Evolutionary conservation across 441 rosid species (phyloP).

Genomic region (Theobroma grandiflorum): DNA sequence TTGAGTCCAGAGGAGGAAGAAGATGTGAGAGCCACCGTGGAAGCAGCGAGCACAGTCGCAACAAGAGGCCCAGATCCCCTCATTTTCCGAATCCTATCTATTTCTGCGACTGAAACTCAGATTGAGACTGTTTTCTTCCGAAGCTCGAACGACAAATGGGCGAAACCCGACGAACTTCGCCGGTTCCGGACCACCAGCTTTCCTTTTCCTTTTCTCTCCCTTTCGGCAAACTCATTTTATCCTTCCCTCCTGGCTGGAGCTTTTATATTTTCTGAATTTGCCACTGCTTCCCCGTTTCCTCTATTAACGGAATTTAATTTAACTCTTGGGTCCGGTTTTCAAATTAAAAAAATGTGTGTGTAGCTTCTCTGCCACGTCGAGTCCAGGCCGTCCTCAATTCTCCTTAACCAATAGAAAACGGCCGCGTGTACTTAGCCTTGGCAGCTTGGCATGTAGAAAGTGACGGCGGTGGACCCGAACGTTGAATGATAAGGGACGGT

Average conservation of each 20-base stretch:
- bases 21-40: conserved; percentile 63
- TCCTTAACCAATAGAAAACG: not conserved
- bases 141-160: conserved; percentile 16
- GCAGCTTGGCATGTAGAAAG: not conserved
- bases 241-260: not conserved
- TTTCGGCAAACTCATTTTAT: not conserved
- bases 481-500: not conserved
- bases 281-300: not conserved
- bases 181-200: conserved; percentile 62
- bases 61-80: conserved; percentile 67
- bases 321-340: conserved; percentile 30
- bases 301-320: conserved; percentile 36
- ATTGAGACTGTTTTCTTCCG: not conserved
- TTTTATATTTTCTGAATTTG: not conserved
- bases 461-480: not conserved
- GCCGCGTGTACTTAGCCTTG: not conserved
- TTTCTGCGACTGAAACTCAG: not conserved
- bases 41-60: conserved; percentile 69
- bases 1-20: conserved; percentile 40
- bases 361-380: conserved; percentile 11
- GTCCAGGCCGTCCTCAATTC: not conserved
- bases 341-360: not conserved
- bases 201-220: not conserved
- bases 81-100: conserved; percentile 35
- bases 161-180: conserved; percentile 66